These are phyloP conservation scores for Sherardia arvensis DNA, from an alignment of 257 asterid species.

Conservation along the genomic window DNA sequence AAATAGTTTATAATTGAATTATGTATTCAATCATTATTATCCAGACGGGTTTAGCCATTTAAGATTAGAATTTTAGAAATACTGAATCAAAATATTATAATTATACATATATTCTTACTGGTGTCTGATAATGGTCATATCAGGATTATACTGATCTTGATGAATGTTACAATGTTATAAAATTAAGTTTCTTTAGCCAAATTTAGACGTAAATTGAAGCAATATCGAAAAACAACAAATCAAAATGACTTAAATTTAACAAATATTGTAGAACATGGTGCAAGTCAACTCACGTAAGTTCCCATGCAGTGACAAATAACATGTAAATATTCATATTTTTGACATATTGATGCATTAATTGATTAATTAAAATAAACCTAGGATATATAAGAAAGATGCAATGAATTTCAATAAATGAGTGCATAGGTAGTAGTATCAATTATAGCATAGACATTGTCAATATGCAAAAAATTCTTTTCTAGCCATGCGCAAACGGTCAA, in stretches of 20 bases:
- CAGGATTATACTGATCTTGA: too few species aligned
- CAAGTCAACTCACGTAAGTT: conserved; percentile 1
- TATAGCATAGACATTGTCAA: not conserved
- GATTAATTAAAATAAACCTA: not conserved
- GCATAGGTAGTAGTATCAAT: not conserved
- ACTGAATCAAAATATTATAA: too few species aligned
- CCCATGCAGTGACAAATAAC: not conserved
- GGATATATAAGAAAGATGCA: not conserved
- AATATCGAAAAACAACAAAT: not conserved
- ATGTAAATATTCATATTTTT: not conserved
- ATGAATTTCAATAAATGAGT: not conserved
- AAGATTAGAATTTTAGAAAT: too few species aligned
- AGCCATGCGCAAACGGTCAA: not conserved
- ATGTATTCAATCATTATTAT: too few species aligned
- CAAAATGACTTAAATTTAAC: not conserved
- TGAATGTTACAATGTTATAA: too few species aligned
- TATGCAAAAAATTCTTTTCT: too few species aligned
- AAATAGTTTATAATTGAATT: too few species aligned
- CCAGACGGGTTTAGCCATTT: too few species aligned
- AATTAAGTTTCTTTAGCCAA: not conserved
- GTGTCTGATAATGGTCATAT: too few species aligned
- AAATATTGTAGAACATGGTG: not conserved
- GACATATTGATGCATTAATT: not conserved
- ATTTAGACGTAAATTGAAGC: not conserved
- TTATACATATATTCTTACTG: too few species aligned